Base-by-base conservation (phyloP, 345 rosid species). In the Eucalyptus cloeziana region DNA sequence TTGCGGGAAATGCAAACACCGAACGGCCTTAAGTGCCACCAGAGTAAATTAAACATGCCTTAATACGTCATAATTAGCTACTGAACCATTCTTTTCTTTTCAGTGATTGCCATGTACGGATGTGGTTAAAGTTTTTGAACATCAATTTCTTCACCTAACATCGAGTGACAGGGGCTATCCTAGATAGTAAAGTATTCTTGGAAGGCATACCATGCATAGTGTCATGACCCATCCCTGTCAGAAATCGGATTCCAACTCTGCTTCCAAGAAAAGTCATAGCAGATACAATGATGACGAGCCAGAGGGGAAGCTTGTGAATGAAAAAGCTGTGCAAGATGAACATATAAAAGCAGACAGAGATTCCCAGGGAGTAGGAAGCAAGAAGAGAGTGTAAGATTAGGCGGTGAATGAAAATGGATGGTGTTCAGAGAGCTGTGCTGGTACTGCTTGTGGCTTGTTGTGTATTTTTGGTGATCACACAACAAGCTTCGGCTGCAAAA, bases 401-500 rank as follows among this genome's bases (percentile, higher is more conserved):
- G 31, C 11, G 88, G 43, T 80, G 86, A 60, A 64, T 64, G 52
- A 87, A 89, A 90, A 89, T 92, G 94, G 90, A 89, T 89, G 89
- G 89, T 88, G 33, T 81, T 54, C 54, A 71, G 76, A 89, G 89
- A 71, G 89, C 89, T 91, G 85, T 91, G 5, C 54, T 92, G 88
- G 64, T 87, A 37, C 31, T 95, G 90, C 87, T 91, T 60, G 89
- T 93, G 86, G 93, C 91, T 90, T 76, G 83, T 40, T 76, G 83
- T 21, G 83, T 37, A 37, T 37, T 44, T 2, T 88, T 90, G 88
- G 43, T 19, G 85, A 44, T 93, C 19, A 91, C 89, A 64, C 86
- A 88, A 90, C 88, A 88, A 86, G 92, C 94, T 8, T 88, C 79
- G 33, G 99, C 94, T 64, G 93, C 93, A 44, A 94, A 96, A 60